Evolutionary conservation across 306 rosid species (phyloP), one percentile per base, ranked within the genome.

Genomic region (Begonia loranthoides): DNA sequence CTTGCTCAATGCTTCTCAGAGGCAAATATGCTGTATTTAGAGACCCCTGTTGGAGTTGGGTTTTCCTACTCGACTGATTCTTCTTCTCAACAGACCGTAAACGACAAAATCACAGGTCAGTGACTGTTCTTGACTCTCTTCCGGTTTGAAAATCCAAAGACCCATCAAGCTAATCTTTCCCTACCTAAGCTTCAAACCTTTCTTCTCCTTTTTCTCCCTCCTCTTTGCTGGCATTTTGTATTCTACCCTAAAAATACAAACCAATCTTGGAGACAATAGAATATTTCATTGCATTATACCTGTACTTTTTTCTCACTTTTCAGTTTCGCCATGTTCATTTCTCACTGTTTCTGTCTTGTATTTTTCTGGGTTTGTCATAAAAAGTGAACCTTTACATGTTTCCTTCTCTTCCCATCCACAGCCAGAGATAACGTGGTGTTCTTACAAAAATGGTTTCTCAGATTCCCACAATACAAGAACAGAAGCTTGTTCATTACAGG

Each of bases 21-120:
- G 60, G 83, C 83, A 51, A 77, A 78, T 59, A 78, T 78, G 80
- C 55, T 78, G 41, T 78, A 70, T 63, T 51, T 78, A 68, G 84
- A 78, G 70, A 64, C 77, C 15, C 84, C 84, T 16, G 54, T 78
- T 15, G 84, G 80, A 55, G 80, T 77, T 60, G 80, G 82, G 36
- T 77, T 77, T 66, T 77, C 83, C 36, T 77, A 77, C 53, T 64
- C 79, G 19, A 44, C 66, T 13, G 66, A 73, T 63, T 58, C 76
- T 10, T 59, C 78, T 38, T 77, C 79, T 11, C 66, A 73, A 50
- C 76, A 65, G 64, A 41, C 74, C 52, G 73, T 77, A 17, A 68
- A 56, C 28, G 83, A 77, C 65, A 68, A 41, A 54, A 77, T 73
- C 70, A 77, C 83, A 55, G 83, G 83, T 39, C 50, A 13, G 56